Percentiles rank a stretch among this genome's conserved stretches.
Evolutionary conservation across 2,329 filamentous ascomycete species (phyloP).

Genomic region (Talaromyces sp.): DNA sequence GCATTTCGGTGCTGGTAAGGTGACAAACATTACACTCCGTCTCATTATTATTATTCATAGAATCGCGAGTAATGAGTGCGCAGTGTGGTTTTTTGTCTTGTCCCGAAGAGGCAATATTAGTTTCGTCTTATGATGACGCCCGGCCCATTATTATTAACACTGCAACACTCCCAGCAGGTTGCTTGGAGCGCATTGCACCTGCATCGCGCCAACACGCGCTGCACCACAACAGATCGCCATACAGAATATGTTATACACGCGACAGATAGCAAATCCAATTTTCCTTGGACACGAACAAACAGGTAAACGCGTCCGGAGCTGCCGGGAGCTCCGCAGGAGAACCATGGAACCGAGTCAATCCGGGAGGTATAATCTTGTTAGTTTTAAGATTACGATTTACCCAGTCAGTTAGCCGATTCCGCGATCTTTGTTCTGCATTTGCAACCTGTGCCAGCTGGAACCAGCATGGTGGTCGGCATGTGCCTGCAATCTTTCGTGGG

Average conservation of each 20-base stretch:
- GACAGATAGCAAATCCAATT: not conserved
- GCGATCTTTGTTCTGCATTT: not conserved
- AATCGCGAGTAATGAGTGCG: not conserved
- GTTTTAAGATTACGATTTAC: not conserved
- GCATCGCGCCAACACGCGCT: not conserved
- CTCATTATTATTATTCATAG: not conserved
- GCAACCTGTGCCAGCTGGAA: not conserved
- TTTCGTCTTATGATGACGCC: not conserved
- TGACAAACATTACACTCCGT: not conserved
- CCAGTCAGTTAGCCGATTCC: not conserved
- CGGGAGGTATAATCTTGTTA: not conserved
- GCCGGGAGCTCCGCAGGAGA: not conserved
- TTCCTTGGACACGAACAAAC: not conserved
- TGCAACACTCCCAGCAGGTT: not conserved
- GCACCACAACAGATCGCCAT: not conserved
- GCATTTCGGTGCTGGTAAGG: not conserved
- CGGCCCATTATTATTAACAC: not conserved
- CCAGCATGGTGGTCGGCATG: not conserved
- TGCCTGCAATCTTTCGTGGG: not conserved
- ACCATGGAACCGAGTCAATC: not conserved
- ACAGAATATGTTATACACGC: not conserved
- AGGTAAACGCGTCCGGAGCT: not conserved
- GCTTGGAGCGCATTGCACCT: not conserved
- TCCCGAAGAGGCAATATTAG: not conserved
- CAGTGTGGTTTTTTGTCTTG: not conserved